These are phyloP conservation scores for Lignosus rhinocerotis DNA, from an alignment of 1,284 basidiomycete species.

Conservation along the genomic window DNA sequence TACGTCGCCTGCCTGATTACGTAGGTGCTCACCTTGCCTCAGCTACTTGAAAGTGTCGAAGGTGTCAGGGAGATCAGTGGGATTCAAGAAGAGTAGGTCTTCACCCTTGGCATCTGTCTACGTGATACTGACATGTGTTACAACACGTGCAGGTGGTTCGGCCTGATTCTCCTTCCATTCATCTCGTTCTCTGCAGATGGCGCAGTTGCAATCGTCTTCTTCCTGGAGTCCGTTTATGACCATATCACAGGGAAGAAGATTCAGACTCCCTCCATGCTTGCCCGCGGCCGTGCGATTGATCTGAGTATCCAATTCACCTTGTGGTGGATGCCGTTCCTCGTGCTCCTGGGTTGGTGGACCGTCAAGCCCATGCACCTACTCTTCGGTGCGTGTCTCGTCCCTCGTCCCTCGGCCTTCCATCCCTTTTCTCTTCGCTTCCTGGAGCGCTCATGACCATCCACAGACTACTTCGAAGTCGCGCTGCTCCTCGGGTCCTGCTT, in stretches of 20 bases:
- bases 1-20: not conserved
- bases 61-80: slow-evolving; percentile 43
- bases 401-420: not conserved
- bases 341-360: slow-evolving; percentile 40
- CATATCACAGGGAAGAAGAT: slow-evolving; percentile 16
- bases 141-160: slow-evolving; percentile 55
- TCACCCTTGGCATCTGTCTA: not conserved
- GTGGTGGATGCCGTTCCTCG: slow-evolving; percentile 43
- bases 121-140: not conserved
- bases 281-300: slow-evolving; percentile 41
- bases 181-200: slow-evolving; percentile 73
- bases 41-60: slow-evolving; percentile 67
- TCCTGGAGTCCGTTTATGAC: slow-evolving; percentile 5
- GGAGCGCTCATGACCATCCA: not conserved
- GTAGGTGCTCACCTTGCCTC: not conserved
- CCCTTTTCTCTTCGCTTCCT: not conserved
- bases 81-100: slow-evolving; percentile 51
- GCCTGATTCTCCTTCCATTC: slow-evolving; percentile 65
- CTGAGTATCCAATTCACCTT: slow-evolving; percentile 44
- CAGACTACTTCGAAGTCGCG: slow-evolving; percentile 60
- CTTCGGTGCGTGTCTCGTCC: slow-evolving; percentile 37
- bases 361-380: slow-evolving; percentile 36
- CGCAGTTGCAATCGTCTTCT: slow-evolving; percentile 45
- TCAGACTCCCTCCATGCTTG: slow-evolving; percentile 34
- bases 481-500: slow-evolving; percentile 61